Percentiles rank a stretch among this genome's conserved stretches.
phyloP scores from a whole-genome alignment of 805 yeast genomes.

The Hermanozyma aechmeae region DNA sequence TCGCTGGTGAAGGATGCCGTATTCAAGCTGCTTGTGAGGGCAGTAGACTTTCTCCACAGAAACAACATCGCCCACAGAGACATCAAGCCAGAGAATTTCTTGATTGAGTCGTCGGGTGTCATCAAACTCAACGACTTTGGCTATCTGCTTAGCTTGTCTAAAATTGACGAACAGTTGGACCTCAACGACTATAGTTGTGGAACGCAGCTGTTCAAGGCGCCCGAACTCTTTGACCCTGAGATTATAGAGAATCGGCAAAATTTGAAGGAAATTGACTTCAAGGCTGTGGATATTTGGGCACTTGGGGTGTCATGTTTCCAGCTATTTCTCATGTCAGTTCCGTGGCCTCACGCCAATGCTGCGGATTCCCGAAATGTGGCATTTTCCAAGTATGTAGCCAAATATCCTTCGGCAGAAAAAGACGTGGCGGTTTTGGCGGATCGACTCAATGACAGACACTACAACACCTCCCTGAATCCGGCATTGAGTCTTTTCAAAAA shows the following conservation, averaged over 20 bases:
- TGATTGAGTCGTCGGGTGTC: slow-evolving; percentile 36
- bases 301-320: slow-evolving; percentile 42
- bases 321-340: slow-evolving; percentile 32
- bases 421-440: slow-evolving; percentile 14
- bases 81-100: slow-evolving; percentile 45
- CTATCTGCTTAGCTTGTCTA: slow-evolving; percentile 30
- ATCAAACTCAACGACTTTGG: slow-evolving; percentile 45
- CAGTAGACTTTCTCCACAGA: slow-evolving; percentile 36
- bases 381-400: slow-evolving; percentile 13
- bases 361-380: slow-evolving; percentile 12
- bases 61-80: slow-evolving; percentile 40
- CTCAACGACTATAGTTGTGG: slow-evolving; percentile 30
- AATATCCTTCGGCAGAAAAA: slow-evolving; percentile 18
- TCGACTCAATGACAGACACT: slow-evolving; percentile 15
- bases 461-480: slow-evolving; percentile 16
- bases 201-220: slow-evolving; percentile 46
- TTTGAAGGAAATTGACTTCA: slow-evolving; percentile 13
- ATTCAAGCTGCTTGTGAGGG: slow-evolving; percentile 37
- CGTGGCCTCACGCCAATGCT: slow-evolving; percentile 37
- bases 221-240: slow-evolving; percentile 27
- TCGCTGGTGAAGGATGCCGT: slow-evolving; percentile 33
- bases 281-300: slow-evolving; percentile 42
- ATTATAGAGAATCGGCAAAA: background rate
- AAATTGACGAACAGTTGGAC: slow-evolving; percentile 8
- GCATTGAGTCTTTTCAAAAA: slow-evolving; percentile 23